Base-by-base conservation (phyloP, 1,284 basidiomycete genomes). In the Ustilago lituana region DNA sequence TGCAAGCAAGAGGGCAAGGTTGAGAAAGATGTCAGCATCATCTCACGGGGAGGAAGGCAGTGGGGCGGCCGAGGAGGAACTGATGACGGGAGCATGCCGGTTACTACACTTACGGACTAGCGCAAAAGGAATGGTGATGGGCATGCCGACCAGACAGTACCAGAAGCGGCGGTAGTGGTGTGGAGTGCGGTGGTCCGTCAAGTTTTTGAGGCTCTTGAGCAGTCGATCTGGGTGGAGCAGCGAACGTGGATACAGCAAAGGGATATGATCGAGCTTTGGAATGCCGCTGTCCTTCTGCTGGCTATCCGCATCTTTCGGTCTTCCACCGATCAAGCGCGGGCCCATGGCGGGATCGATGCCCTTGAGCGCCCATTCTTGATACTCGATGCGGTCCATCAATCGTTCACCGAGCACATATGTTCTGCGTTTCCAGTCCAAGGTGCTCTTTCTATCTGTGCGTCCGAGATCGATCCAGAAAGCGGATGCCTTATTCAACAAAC, bases 351-450 rank as follows among this genome's bases (percentile, higher is more conserved):
- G 76, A 50, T 79, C 79, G 20, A 82, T 76, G 4, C 71, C 76
- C 48, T 82, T 82, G 24, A 82, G 59, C 14, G 76, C 78, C 80
- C 80, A 82, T 38, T 82, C 80, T 41, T 81, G 73, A 33, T 81
- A 81, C 37, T 76, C 76, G 58, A 82, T 79, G 2, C 69, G 60
- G 49, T 82, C 80, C 80, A 82, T 82, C 40, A 82, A 40, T 5
- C 61, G 57, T 54, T 82, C 80, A n/a, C 80, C 80, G 1, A 57
- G 12, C 14, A 47, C 39, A 33, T 76, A 80, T 0, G 77, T 73
- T 22, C 77, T 59, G 10, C 74, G 49, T 33, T 78, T 78, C 80
- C 80, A 82, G 54, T 79, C 70, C 9, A 76, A 65, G 10, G 66
- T 66, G 20, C 67, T 72, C 36, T 37, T 69, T 29, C 59, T 58